phyloP scores from a whole-genome alignment of 225 moss, liverwort and hornwort species.

The Climacium dendroides region DNA sequence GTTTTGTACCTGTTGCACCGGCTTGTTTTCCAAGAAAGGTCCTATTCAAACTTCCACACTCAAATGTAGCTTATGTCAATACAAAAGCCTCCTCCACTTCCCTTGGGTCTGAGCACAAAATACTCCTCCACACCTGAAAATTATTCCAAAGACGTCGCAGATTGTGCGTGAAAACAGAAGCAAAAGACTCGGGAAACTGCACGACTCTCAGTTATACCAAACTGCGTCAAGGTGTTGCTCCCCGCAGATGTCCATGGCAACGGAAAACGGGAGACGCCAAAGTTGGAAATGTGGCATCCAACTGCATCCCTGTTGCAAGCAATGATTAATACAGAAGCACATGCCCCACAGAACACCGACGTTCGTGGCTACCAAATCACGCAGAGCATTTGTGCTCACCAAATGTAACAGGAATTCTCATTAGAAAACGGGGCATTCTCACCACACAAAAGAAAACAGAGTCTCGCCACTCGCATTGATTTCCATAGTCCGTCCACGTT shows the following conservation, averaged over 20 bases:
- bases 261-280: conserved; percentile 75
- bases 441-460: neutral
- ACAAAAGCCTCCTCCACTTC: no score
- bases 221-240: conserved; percentile 69
- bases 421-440: neutral
- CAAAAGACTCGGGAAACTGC: no score
- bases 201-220: no score
- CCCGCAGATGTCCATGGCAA: conserved; percentile 82
- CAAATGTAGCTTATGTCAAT: no score
- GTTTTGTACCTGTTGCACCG: no score
- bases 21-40: no score
- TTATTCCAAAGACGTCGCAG: no score
- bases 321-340: neutral
- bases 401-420: neutral
- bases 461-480: conserved; percentile 40
- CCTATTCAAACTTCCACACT: no score
- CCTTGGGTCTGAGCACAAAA: no score
- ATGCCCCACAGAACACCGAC: neutral
- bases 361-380: neutral
- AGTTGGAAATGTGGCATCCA: conserved; percentile 69
- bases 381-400: neutral
- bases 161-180: no score
- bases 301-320: conserved; percentile 10
- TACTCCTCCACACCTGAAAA: no score
- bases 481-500: conserved; percentile 58